These are phyloP conservation scores for Cryptosporidium ubiquitum DNA, from an alignment of 169 alveolate species.

Conservation along the genomic window DNA sequence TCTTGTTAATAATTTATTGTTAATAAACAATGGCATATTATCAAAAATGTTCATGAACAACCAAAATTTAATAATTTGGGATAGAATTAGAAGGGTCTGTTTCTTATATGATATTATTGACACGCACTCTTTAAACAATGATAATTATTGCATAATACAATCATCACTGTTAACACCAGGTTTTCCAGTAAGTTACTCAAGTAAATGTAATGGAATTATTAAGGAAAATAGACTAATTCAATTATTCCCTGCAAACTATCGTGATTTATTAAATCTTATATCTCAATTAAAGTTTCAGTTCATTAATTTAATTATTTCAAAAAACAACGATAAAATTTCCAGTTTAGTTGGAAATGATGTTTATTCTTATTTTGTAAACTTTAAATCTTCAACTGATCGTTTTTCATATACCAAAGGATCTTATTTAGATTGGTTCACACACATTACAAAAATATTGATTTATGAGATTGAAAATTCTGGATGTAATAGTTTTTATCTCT, in stretches of 20 bases:
- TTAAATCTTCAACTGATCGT: neutral
- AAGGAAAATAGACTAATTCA: conserved; percentile 7
- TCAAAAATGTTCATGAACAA: conserved; percentile 36
- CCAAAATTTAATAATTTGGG: conserved; percentile 61
- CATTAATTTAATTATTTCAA: conserved; percentile 5
- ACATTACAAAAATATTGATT: neutral
- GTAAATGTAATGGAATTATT: neutral
- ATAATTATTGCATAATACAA: conserved; percentile 29
- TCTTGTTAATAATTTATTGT: conserved; percentile 60
- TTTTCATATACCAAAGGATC: neutral
- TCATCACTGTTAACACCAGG: conserved; percentile 25
- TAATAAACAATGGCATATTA: conserved; percentile 5
- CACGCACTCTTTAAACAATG: conserved; percentile 13
- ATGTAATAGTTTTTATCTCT: neutral
- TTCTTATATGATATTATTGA: conserved; percentile 28
- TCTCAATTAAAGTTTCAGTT: conserved; percentile 40
- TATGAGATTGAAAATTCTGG: conserved; percentile 33
- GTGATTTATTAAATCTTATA: conserved; percentile 20
- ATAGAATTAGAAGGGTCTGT: conserved; percentile 47
- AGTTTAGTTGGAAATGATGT: neutral
- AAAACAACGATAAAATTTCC: neutral
- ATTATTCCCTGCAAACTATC: conserved; percentile 39
- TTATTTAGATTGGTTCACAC: neutral
- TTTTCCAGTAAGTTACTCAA: conserved; percentile 14
- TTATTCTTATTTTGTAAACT: neutral